A percentile compares a stretch with the other conserved stretches of the same genome.
Conservation (phyloP, 1,139 yeast genomes). For the Saccharomycopsis hybrid region DNA sequence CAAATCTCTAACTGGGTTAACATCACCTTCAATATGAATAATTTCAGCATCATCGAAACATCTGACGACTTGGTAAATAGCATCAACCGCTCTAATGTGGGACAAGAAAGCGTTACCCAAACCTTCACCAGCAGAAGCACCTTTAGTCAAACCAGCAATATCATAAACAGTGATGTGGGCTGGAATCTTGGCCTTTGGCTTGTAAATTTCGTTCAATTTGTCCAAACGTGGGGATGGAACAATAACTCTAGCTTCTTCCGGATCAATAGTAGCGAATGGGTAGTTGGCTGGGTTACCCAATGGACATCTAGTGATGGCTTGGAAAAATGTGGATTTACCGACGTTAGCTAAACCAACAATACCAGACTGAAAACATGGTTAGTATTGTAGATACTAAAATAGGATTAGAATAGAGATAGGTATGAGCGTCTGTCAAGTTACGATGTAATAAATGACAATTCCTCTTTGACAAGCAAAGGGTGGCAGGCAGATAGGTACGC, state of each 20-base stretch:
- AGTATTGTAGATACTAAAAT: too few species aligned
- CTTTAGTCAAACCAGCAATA: slow-evolving; percentile 97
- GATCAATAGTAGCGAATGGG: slow-evolving; percentile 98
- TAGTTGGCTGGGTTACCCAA: slow-evolving; percentile 98
- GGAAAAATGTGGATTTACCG: slow-evolving; percentile 90
- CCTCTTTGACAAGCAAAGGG: too few species aligned
- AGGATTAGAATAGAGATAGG: too few species aligned
- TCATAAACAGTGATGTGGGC: slow-evolving; percentile 92
- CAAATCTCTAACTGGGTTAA: slow-evolving; percentile 91
- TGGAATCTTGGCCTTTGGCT: slow-evolving; percentile 84
- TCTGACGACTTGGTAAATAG: slow-evolving; percentile 95
- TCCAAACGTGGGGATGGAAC: slow-evolving; percentile 94
- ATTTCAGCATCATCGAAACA: slow-evolving; percentile 98
- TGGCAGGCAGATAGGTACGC: too few species aligned
- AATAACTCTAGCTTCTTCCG: slow-evolving; percentile 96
- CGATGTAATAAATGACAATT: too few species aligned
- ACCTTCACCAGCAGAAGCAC: slow-evolving; percentile 98
- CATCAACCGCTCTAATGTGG: slow-evolving; percentile 96
- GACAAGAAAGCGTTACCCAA: slow-evolving; percentile 97
- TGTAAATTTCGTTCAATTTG: slow-evolving; percentile 60
- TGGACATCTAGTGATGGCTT: slow-evolving; percentile 82
- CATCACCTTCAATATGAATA: slow-evolving; percentile 97
- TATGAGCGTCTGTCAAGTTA: too few species aligned
- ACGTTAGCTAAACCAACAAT: slow-evolving; percentile 96
- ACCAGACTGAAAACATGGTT: slow-evolving; percentile 52